Evolutionary conservation across 2,329 filamentous ascomycete species (phyloP), one percentile per base, ranked within the genome.

Genomic region (Elsinoe necatrix): DNA sequence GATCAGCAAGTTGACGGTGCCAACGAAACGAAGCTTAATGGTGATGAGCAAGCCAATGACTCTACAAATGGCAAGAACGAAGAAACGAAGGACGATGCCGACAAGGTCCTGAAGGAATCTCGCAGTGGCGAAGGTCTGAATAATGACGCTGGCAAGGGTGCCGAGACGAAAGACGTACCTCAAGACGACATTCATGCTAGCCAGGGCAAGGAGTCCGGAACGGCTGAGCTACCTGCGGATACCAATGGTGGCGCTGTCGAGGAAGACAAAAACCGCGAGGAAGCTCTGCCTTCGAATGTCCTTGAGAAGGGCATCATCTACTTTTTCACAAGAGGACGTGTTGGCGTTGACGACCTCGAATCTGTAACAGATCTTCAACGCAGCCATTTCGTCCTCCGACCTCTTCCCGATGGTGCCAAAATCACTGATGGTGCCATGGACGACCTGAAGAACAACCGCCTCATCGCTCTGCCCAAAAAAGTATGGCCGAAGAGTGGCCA

Each of bases 221-320:
- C 52, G 20, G 48, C 14, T 9, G 34, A 37, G 25, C 12, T n/a
- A 3, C 6, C 23, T 41, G 6, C 31, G 8, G 35, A 31, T 4
- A 50, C 27, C 35, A 56, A 59, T 14, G 63, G 57, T 14, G 64
- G 68, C 18, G 76, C 79, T 1, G 69, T 82, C 4, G 71, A 75
- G 58, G 72, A 77, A 51, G 77, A 79, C 1, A 69, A 75, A 16
- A 67, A 77, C 52, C 75, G 80, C 41, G 76, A 77, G 63, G 69
- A 77, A 43, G 70, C 73, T 1, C 69, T 79, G 37, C 75, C 82
- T 1, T 80, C 79, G 4, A 83, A 75, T 58, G 82, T 95, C 21
- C 77, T 95, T 1, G 90, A 96, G 66, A 95, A 93, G 65, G 90
- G 90, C 2, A 80, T 93, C 63, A 84, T 95, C 63, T 95, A 95